Evolutionary conservation across 352 stramenopile species (phyloP), one percentile per base, ranked within the genome.

Genomic region (Globisporangium paddicum): DNA sequence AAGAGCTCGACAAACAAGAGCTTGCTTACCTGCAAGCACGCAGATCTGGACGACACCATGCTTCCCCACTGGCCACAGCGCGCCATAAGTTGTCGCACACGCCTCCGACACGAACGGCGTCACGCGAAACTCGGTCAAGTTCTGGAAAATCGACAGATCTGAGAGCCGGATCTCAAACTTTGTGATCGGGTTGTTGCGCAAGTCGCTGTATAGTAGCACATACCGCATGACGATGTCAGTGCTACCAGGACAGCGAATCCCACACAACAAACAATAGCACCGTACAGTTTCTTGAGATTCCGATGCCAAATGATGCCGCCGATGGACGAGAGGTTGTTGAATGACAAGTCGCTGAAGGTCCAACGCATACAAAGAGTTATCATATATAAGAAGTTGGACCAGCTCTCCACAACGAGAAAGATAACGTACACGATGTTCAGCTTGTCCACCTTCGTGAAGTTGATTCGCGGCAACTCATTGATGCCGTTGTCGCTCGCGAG

Each of bases 321-420:
- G 19, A 69, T 58, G 4, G 59, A 40, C 38, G 40, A 25, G 26
- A 69, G 26, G 14, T 59, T 45, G 40, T 69, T 69, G 21, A 44
- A 66, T 21, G 63, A 69, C 32, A 69, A 62, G 51, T 69, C 63
- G n/a, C 63, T 69, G 40, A 4, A 38, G n/a, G n/a, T n/a, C n/a
- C n/a, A n/a, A n/a, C n/a, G n/a, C 21, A 32, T 32, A 32, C 28
- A 30, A 52, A 38, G 6, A n/a, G n/a, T n/a, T n/a, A n/a, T n/a
- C 14, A 59, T 21, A 19, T 3, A n/a, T 10, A 41, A 49, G 23
- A 3, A n/a, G n/a, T n/a, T n/a, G n/a, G n/a, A n/a, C n/a, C n/a
- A n/a, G n/a, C n/a, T n/a, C n/a, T n/a, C n/a, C n/a, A n/a, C n/a
- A n/a, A n/a, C n/a, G n/a, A 32, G 28, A 32, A 32, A 32, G 19